Conservation (phyloP, 305 asterid species). For the Vinca major region DNA sequence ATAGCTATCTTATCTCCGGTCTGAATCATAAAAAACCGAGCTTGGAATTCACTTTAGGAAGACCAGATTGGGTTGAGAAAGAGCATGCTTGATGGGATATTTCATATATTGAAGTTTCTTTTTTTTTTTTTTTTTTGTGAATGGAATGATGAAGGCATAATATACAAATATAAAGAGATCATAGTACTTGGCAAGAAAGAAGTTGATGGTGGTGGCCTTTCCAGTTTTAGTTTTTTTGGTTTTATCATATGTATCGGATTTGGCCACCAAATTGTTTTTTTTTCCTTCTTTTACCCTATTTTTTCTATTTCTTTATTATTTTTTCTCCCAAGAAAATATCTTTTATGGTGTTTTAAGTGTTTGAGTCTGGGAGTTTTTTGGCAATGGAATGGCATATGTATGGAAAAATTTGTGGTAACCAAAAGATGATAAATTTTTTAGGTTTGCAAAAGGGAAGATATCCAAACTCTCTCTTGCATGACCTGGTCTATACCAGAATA, state of each 20-base stretch:
- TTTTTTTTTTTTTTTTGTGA: constrained; percentile 9
- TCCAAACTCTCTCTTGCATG: too few species aligned
- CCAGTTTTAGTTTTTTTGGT: too few species aligned
- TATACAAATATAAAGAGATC: constrained; percentile 13
- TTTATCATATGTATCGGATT: too few species aligned
- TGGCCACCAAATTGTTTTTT: constrained; percentile 1
- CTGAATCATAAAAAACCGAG: constrained; percentile 34
- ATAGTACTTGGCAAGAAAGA: constrained; percentile 8
- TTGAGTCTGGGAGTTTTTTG: background rate
- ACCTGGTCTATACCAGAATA: too few species aligned
- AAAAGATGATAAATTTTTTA: constrained; percentile 3
- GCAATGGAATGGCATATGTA: constrained; percentile 7
- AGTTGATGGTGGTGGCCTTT: constrained; percentile 2
- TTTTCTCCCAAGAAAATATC: background rate
- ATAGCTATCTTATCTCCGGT: constrained; percentile 20
- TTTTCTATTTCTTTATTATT: background rate
- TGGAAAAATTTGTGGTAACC: background rate
- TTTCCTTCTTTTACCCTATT: background rate
- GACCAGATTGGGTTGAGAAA: constrained; percentile 53
- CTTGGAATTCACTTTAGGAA: constrained; percentile 45
- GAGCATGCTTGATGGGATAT: constrained; percentile 25
- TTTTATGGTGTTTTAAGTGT: background rate
- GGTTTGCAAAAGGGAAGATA: background rate
- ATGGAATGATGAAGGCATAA: constrained; percentile 14
- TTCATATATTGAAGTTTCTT: constrained; percentile 6